Evolutionary conservation across 345 rosid species (phyloP).

Genomic region (Gossypium mustelinum): DNA sequence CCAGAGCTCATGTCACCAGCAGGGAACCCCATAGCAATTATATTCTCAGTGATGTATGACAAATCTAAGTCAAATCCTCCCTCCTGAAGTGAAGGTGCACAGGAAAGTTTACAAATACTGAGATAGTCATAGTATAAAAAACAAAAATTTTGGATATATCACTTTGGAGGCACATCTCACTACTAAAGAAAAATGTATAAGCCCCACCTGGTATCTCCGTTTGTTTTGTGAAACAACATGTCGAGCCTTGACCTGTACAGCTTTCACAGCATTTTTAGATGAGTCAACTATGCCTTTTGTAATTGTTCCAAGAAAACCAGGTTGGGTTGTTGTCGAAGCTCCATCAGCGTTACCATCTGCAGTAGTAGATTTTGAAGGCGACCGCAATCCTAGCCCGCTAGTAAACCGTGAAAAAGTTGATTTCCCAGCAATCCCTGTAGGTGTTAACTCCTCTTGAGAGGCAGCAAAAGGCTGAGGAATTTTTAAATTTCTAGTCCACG

Average conservation of each 20-base stretch:
- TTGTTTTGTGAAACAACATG: conserved; percentile 87
- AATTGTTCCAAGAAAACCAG: conserved; percentile 67
- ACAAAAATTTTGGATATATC: neutral
- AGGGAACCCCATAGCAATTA: conserved; percentile 90
- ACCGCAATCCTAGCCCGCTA: conserved; percentile 62
- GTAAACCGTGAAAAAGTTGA: conserved; percentile 70
- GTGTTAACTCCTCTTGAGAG: conserved; percentile 33
- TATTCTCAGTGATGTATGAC: conserved; percentile 76
- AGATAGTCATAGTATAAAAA: neutral
- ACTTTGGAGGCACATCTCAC: neutral
- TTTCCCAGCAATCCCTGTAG: conserved; percentile 45
- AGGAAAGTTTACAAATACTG: neutral
- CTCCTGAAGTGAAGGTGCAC: conserved; percentile 37
- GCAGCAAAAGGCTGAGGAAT: conserved; percentile 61
- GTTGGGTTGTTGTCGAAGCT: conserved; percentile 37
- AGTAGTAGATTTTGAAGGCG: conserved; percentile 59
- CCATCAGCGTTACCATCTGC: conserved; percentile 46
- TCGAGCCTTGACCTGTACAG: conserved; percentile 67
- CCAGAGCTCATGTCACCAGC: conserved; percentile 95
- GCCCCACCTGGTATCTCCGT: conserved; percentile 70
- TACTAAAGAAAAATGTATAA: neutral
- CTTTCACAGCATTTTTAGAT: conserved; percentile 41
- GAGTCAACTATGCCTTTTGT: conserved; percentile 77
- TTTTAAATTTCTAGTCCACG: conserved; percentile 70
- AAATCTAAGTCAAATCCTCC: conserved; percentile 86